Evolutionary conservation across 2,329 filamentous ascomycete genomes (phyloP).

Genomic region (Colletotrichum shisoi): DNA sequence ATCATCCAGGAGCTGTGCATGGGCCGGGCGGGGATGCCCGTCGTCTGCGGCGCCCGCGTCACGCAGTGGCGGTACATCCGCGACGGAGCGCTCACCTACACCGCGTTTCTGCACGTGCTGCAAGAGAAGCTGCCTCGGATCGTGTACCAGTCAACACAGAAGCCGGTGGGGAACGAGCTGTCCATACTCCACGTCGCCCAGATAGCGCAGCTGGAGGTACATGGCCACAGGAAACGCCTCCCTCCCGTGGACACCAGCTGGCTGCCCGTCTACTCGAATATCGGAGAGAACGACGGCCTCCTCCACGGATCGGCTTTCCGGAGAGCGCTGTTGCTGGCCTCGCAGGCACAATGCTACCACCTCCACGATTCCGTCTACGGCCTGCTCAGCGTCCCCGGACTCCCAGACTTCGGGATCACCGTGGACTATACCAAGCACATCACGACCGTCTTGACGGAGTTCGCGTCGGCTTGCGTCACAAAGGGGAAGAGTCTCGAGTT

Average conservation of each 20-base stretch:
- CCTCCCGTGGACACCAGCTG: constrained; percentile 8
- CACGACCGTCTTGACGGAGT: constrained; percentile 1
- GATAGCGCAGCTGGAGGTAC: constrained; percentile 20
- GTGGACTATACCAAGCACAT: constrained; percentile 9
- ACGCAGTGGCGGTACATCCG: constrained; percentile 27
- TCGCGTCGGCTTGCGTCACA: constrained; percentile 18
- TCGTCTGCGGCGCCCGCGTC: constrained; percentile 16
- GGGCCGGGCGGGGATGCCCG: constrained; percentile 7
- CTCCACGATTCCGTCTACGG: constrained; percentile 18
- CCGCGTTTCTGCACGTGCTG: neutral
- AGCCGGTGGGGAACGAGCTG: neutral
- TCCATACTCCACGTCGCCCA: constrained; percentile 14
- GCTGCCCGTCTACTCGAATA: constrained; percentile 6
- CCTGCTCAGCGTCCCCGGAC: constrained; percentile 9
- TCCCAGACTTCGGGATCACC: constrained; percentile 5
- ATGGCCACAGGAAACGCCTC: constrained; percentile 12
- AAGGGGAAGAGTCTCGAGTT: constrained; percentile 18
- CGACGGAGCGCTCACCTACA: constrained; percentile 5
- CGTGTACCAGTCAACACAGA: neutral
- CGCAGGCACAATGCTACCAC: constrained; percentile 6
- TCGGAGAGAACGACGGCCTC: neutral
- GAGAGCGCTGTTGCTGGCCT: constrained; percentile 11
- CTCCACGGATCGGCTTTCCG: constrained; percentile 15
- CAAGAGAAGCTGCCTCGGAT: constrained; percentile 2
- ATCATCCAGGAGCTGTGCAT: constrained; percentile 27